Base-by-base conservation (phyloP, 1,139 yeast genomes). In the Taiozyma sp. region DNA sequence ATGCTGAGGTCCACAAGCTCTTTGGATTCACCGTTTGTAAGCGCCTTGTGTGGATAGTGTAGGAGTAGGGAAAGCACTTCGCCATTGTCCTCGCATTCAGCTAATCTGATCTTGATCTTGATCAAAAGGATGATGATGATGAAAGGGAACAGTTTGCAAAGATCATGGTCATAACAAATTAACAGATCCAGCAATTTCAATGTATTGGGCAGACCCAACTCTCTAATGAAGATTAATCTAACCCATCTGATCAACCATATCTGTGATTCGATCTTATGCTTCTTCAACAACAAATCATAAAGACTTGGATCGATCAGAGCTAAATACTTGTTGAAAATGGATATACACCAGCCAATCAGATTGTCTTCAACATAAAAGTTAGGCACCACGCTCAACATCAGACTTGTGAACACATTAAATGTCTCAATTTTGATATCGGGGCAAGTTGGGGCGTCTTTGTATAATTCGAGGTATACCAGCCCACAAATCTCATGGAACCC, bases 401-500 rank as follows among this genome's bases (percentile, higher is more conserved):
- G 51, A 29, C 63, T 62, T 13, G 62, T 64, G 52, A 67, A 69
- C 5, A 68, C 61, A 48, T 61, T 57, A 45, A 66, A 62, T 0
- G 66, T 60, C 36, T 66, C 63, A 9, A 60, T 51, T 50, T 59
- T 61, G 40, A 57, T 52, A 32, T 46, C 48, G 4, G 48, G 47
- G 30, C 50, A 51, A 1, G 32, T 16, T 6, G 57, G 54, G 46
- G 75, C 64, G 54, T 80, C 84, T 10, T 65, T 63, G 54, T 70
- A 64, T n/a, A 83, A 55, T 53, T 75, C 78, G 52, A 80, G 66
- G 61, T 76, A 83, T 2, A 85, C 70, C 52, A 83, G 63, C 1
- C 89, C 91, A 55, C 83, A 70, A 14, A 85, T 70, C 62, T 85
- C 92, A 65, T 85, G 92, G 55, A 80, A 72, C 0, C 92, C 92